Evolutionary conservation across 78 protist species (phyloP), one percentile per base, ranked within the genome.

Genomic region (Dictyostelium purpureum): DNA sequence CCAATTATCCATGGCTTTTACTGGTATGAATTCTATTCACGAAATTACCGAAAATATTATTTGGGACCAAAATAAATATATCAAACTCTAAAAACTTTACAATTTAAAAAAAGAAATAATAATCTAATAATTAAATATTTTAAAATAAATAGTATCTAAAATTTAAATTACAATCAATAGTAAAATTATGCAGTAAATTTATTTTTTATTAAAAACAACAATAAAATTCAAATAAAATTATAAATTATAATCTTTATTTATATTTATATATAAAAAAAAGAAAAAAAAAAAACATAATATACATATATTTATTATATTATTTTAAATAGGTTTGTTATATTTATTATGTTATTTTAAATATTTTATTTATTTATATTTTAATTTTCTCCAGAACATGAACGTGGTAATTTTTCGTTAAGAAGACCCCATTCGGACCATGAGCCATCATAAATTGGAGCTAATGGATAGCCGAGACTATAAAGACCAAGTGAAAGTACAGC

Each of bases 391-490:
- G 81, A 51, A 52, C 81, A 75, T 19, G 81, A 51, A 11, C 35
- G 33, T 73, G 92, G 92, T 43, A 73, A 24, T 26, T 85, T 73
- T 10, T 42, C 56, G 10, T 6, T 7, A 7, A 76, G 83, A 47
- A 54, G 70, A 28, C 89, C 94, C 88, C 89, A 90, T 65, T 90
- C 94, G 5, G 94, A 81, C 88, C 88, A 90, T 21, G 94, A 90
- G 4, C 94, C 94, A 54, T 90, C 94, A 51, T 90, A 90, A 12
- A 90, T 65, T 69, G 88, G 89, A 18, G 88, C 33, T n/a, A 81
- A 37, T 66, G 90, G 88, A 52, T 90, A 74, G 10, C 94, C 94
- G 26, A 75, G 61, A n/a, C 57, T 37, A 21, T 79, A 65, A 2
- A 90, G 74, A 24, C 87, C 81, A 28, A 90, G 74, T 28, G 89